Conservation (phyloP, 345 rosid genomes). For the Syzygium aqueum region DNA sequence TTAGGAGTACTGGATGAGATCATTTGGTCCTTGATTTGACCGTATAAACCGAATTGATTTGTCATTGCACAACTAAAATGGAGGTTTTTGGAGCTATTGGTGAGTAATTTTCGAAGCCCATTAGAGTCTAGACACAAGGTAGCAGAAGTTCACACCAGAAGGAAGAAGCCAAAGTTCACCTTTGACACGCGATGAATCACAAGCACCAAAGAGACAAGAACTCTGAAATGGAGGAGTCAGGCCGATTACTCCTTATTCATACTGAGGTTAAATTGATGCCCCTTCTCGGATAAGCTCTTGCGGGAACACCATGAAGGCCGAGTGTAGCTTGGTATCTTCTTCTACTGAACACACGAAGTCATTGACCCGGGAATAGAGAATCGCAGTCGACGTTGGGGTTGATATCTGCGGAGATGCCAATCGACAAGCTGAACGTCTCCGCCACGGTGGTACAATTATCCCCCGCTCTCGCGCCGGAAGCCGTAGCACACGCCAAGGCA, state of each 20-base stretch:
- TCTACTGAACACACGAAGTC: slow-evolving; percentile 28
- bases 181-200: neutral
- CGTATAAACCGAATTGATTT: neutral
- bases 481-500: neutral
- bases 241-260: neutral
- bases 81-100: neutral
- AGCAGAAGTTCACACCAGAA: neutral
- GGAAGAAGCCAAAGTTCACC: neutral
- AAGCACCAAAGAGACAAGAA: neutral
- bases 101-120: neutral
- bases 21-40: neutral
- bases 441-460: slow-evolving; percentile 1
- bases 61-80: neutral
- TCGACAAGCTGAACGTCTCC: neutral
- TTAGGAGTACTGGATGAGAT: neutral
- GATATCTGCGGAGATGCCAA: neutral
- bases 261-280: neutral
- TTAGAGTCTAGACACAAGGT: neutral
- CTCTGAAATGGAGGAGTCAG: neutral
- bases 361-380: slow-evolving; percentile 24
- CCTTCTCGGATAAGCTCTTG: neutral
- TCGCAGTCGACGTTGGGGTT: slow-evolving; percentile 28
- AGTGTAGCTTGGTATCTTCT: neutral
- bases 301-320: neutral
- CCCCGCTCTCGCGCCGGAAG: neutral